Evolutionary conservation across 2,329 filamentous ascomycete species (phyloP).

Genomic region (Venturia pyrina): DNA sequence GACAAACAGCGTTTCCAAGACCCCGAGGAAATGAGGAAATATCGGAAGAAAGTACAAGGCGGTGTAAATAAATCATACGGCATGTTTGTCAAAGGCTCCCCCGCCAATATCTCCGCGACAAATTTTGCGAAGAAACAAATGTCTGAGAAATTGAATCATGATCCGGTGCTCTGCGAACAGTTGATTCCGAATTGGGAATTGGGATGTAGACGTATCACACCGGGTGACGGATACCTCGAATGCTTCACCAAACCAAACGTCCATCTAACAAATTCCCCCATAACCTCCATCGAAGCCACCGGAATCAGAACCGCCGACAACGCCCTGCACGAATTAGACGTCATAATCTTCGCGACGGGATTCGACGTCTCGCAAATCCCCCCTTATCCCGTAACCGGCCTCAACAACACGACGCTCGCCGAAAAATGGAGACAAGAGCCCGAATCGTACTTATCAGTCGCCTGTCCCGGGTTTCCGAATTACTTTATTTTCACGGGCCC

Average conservation of each 20-base stretch:
- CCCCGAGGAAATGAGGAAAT: too few species aligned
- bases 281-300: constrained; percentile 25
- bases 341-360: constrained; percentile 36
- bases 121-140: constrained; percentile 23
- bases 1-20: too few species aligned
- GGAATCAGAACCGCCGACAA: constrained; percentile 24
- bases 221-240: constrained; percentile 42
- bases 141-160: constrained; percentile 26
- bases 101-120: not conserved
- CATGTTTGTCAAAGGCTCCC: constrained; percentile 17
- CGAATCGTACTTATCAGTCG: too few species aligned
- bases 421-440: not conserved
- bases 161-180: constrained; percentile 31
- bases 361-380: constrained; percentile 27
- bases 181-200: constrained; percentile 33
- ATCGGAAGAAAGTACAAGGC: not conserved
- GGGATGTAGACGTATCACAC: constrained; percentile 40
- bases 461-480: too few species aligned
- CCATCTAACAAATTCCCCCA: constrained; percentile 22
- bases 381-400: constrained; percentile 23
- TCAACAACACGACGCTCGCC: not conserved
- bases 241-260: constrained; percentile 33
- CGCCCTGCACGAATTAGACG: constrained; percentile 28
- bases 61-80: constrained; percentile 17
- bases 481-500: too few species aligned